These are phyloP conservation scores for Casuarina cunninghamiana DNA, from an alignment of 306 rosid genomes.

Conservation along the genomic window DNA sequence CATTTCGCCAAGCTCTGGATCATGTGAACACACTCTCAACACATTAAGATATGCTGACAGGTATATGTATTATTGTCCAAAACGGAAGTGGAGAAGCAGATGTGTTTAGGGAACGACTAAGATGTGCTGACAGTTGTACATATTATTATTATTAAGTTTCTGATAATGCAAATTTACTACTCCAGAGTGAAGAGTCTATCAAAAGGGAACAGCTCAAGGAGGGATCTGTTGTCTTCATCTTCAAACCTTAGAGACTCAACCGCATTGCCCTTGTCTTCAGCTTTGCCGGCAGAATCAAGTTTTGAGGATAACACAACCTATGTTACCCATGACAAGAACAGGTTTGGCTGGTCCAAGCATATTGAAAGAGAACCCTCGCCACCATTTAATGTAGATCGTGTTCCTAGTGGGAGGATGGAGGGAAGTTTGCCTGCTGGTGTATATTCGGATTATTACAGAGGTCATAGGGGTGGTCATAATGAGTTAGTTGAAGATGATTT, in stretches of 20 bases:
- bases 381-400: constrained; percentile 46
- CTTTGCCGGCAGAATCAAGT: constrained; percentile 39
- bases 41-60: constrained; percentile 90
- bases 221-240: constrained; percentile 58
- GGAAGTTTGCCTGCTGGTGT: constrained; percentile 46
- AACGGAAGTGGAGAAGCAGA: not conserved
- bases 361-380: constrained; percentile 67
- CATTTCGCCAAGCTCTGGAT: constrained; percentile 85
- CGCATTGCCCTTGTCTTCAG: constrained; percentile 48
- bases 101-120: not conserved
- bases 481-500: constrained; percentile 43
- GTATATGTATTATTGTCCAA: constrained; percentile 30
- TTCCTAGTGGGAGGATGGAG: constrained; percentile 66
- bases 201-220: constrained; percentile 59
- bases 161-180: constrained; percentile 20
- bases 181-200: constrained; percentile 79
- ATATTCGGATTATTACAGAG: constrained; percentile 50
- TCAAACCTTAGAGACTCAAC: constrained; percentile 62
- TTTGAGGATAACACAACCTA: constrained; percentile 47
- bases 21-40: constrained; percentile 87
- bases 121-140: too few relatives aligned
- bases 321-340: constrained; percentile 57
- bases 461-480: constrained; percentile 53
- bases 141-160: not conserved
- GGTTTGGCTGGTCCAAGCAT: constrained; percentile 77